phyloP scores from a whole-genome alignment of 108 stramenopile genomes.

The Conticribra weissflogii region DNA sequence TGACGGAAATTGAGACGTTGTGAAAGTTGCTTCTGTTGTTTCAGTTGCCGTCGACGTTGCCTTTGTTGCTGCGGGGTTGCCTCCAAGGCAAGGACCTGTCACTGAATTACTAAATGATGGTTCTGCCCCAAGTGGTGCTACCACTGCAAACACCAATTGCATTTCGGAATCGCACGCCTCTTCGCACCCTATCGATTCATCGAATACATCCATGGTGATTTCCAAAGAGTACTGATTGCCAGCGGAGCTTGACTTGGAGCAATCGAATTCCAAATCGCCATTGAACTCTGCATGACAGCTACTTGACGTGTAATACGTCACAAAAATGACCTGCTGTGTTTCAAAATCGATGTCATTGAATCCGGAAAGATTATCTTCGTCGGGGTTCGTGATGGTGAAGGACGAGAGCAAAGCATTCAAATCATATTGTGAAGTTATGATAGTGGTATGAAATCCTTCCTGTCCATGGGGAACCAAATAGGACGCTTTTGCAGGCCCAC shows the following conservation, averaged over 20 bases:
- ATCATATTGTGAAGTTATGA: slow-evolving; percentile 11
- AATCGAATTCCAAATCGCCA: not conserved
- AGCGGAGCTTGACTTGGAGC: not conserved
- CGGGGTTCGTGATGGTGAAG: not conserved
- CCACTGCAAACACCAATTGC: slow-evolving; percentile 19
- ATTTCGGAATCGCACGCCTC: slow-evolving; percentile 13
- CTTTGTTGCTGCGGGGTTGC: not conserved
- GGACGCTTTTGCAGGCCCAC: not conserved
- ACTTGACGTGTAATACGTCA: slow-evolving; percentile 17
- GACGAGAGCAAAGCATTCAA: slow-evolving; percentile 6
- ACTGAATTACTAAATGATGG: not conserved
- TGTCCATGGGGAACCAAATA: not conserved
- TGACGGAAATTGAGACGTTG: too few relatives aligned
- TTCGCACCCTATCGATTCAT: slow-evolving; percentile 20
- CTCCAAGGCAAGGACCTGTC: slow-evolving; percentile 11
- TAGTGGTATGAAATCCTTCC: not conserved
- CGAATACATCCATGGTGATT: slow-evolving; percentile 8
- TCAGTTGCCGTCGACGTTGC: too few relatives aligned
- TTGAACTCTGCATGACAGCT: slow-evolving; percentile 2
- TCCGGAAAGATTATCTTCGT: not conserved
- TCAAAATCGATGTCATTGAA: slow-evolving; percentile 16
- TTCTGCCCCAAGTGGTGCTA: slow-evolving; percentile 15
- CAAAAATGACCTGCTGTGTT: slow-evolving; percentile 17
- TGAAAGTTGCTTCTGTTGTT: too few relatives aligned
- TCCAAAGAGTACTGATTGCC: not conserved